Conservation (phyloP, 768 basidiomycete genomes). For the Rhodocollybia butyracea region DNA sequence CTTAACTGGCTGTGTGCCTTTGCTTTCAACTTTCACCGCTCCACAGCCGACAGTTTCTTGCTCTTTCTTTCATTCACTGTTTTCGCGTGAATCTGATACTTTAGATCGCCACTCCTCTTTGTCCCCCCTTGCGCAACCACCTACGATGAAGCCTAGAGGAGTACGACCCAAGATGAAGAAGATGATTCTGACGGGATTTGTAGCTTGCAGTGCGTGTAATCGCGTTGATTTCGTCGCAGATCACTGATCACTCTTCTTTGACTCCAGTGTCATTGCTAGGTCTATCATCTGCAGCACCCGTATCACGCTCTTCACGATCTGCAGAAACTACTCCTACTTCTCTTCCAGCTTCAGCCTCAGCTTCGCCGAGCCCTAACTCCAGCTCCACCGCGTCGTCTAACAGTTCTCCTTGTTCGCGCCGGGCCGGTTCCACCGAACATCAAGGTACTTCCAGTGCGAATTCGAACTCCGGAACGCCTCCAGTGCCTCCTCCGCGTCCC, state of each 20-base stretch:
- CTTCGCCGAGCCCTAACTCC: background rate
- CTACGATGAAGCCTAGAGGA: constrained; percentile 2
- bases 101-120: background rate
- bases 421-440: too few species aligned
- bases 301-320: background rate
- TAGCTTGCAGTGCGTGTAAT: constrained; percentile 1
- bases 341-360: background rate
- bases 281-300: background rate
- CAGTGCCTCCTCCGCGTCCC: background rate
- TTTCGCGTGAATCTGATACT: too few species aligned
- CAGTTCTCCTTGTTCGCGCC: background rate
- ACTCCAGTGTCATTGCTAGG: constrained; percentile 1
- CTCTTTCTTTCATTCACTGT: too few species aligned
- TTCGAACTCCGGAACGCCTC: background rate
- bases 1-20: too few species aligned
- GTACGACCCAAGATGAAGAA: constrained; percentile 1
- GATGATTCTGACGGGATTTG: background rate
- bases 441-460: background rate
- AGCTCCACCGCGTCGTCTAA: background rate
- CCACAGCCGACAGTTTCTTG: too few species aligned
- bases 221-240: background rate
- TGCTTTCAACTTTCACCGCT: too few species aligned
- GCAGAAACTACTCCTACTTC: background rate
- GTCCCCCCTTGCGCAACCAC: background rate
- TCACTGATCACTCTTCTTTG: background rate